phyloP scores from a whole-genome alignment of 441 rosid genomes.

The Metrosideros polymorpha region DNA sequence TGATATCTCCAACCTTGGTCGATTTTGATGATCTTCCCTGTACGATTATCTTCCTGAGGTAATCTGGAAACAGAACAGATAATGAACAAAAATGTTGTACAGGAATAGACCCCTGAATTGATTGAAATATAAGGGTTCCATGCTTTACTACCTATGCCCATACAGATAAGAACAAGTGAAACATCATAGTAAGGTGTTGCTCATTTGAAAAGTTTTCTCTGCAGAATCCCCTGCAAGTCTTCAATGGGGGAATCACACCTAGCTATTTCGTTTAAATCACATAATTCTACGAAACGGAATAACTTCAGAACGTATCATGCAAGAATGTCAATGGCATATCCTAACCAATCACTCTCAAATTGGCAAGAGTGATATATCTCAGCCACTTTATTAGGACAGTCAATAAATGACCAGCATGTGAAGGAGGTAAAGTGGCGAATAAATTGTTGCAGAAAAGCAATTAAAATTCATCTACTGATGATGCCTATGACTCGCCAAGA shows the following conservation, averaged over 20 bases:
- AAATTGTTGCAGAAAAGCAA: neutral
- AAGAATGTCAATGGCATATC: neutral
- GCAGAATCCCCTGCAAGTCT: neutral
- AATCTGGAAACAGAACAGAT: constrained; percentile 35
- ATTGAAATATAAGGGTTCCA: neutral
- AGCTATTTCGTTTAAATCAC: neutral
- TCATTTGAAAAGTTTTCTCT: neutral
- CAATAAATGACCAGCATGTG: neutral
- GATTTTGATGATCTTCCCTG: constrained; percentile 98
- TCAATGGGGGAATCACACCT: neutral
- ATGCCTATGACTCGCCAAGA: neutral
- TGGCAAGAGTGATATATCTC: neutral
- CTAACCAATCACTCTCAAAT: neutral
- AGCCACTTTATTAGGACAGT: neutral
- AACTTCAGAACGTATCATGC: neutral
- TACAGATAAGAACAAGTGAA: neutral
- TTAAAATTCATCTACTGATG: neutral
- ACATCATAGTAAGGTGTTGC: neutral
- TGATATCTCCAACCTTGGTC: constrained; percentile 93
- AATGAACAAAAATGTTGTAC: neutral
- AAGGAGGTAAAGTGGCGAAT: neutral
- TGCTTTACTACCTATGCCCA: neutral
- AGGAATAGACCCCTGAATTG: neutral
- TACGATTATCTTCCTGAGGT: constrained; percentile 82
- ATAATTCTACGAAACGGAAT: neutral